Percentiles rank a stretch among this genome's conserved stretches.
phyloP scores from a whole-genome alignment of 306 rosid species.

The Quercus variabilis region DNA sequence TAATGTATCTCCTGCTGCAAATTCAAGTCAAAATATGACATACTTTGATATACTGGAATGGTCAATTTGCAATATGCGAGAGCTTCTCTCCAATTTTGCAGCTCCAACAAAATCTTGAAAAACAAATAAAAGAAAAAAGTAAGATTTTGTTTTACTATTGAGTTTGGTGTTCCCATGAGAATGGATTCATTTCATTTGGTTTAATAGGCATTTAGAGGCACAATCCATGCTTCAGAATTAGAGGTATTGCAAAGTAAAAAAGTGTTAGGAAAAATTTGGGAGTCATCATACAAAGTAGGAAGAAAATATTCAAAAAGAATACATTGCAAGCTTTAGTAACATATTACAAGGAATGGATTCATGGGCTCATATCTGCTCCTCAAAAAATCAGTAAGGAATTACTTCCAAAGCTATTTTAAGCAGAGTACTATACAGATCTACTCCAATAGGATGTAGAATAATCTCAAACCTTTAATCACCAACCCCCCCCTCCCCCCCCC shows the following conservation, averaged over 20 bases:
- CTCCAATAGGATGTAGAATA: neutral
- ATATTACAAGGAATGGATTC: neutral
- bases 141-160: neutral
- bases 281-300: neutral
- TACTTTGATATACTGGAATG: slow-evolving; percentile 82
- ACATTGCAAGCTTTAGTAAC: neutral
- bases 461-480: neutral
- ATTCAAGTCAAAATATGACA: slow-evolving; percentile 21
- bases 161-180: neutral
- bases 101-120: slow-evolving; percentile 77
- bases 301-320: neutral
- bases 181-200: slow-evolving; percentile 10
- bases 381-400: neutral
- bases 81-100: slow-evolving; percentile 80
- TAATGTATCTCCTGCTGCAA: slow-evolving; percentile 9
- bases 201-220: slow-evolving; percentile 5
- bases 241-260: slow-evolving; percentile 3
- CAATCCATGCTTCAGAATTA: neutral
- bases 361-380: neutral
- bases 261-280: neutral
- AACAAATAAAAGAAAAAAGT: neutral
- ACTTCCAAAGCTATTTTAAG: slow-evolving; percentile 12
- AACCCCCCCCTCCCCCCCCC: too few relatives aligned
- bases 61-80: slow-evolving; percentile 79
- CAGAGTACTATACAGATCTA: neutral